Evolutionary conservation across 805 yeast species (phyloP).

Genomic region (Zygoascus flipseniorum): DNA sequence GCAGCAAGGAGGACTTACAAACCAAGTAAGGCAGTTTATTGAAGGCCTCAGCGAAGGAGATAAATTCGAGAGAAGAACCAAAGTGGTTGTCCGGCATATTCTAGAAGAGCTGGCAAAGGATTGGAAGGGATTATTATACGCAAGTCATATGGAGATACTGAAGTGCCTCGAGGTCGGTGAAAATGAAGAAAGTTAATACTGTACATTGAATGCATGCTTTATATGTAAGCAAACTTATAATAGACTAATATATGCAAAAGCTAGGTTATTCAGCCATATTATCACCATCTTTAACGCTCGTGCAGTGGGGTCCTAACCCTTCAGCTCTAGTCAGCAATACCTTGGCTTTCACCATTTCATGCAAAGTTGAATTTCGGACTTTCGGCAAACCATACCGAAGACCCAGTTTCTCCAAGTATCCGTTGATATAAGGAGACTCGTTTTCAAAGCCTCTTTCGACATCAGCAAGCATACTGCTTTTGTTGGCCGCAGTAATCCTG

Average conservation of each 20-base stretch:
- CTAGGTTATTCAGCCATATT: neutral
- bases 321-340: conserved; percentile 15
- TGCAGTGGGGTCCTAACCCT: neutral
- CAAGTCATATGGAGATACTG: neutral
- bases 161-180: neutral
- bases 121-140: neutral
- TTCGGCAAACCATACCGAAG: conserved; percentile 35
- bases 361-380: conserved; percentile 38
- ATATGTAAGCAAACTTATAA: neutral
- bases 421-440: conserved; percentile 79
- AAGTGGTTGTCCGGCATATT: neutral
- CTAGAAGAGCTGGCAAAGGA: neutral
- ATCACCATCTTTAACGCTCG: no score
- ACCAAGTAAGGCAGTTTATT: neutral
- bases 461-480: conserved; percentile 69
- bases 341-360: conserved; percentile 35
- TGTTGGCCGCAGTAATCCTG: conserved; percentile 45
- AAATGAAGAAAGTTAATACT: neutral
- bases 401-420: conserved; percentile 59
- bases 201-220: neutral
- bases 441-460: conserved; percentile 45
- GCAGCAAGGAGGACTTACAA: conserved; percentile 4
- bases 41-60: neutral
- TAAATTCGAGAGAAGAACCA: neutral
- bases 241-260: neutral